Base-by-base conservation (phyloP, 257 asterid species). In the Solanum rostratum region DNA sequence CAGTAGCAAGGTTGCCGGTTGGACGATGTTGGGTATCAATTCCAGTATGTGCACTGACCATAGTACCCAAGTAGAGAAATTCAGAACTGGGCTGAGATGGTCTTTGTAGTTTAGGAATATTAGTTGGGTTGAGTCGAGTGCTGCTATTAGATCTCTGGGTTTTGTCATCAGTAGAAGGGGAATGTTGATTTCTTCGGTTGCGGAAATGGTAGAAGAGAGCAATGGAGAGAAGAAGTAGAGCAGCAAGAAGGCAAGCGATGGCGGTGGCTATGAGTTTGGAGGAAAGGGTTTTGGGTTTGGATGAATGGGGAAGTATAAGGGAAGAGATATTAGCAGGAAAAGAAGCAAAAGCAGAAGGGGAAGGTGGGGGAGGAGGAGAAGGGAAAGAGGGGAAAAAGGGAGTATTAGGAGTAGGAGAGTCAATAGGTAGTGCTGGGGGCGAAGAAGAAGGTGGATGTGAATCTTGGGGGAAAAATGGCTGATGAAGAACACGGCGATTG, bases 41-140 rank as follows among this genome's bases (percentile, higher is more conserved):
- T 29, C 88, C 89, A 81, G 90, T 91, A 62, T 93, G 97, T 6
- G 99, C 81, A 82, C 90, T 93, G 11, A 95, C 99, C 81, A 97
- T 83, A 83, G 99, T 97, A 54, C 99, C 98, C 83, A 97, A 80
- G 87, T 97, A 97, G 29, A 97, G 87, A 74, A 97, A 95, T 94
- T 97, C 99, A 0, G 99, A 84, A 88, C 99, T 96, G 53, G 94
- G 88, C 45, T 93, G 98, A 2, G 99, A 93, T 4, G 98, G 99
- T 27, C 98, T 86, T 54, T 86, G 94, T 37, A 95, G 94, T 92
- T 92, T 93, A n/a, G 99, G 98, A 29, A 96, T 76, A 68, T 14
- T 73, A 24, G 15, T 69, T 37, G 60, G 65, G 66, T 83, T 66
- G 83, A 71, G 85, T 0, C 85, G 65, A 4, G 84, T 89, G 85